A percentile compares a stretch with the other conserved stretches of the same genome.
Evolutionary conservation across 768 basidiomycete genomes (phyloP).

Genomic region (Pleurotus salmoneostramineus): DNA sequence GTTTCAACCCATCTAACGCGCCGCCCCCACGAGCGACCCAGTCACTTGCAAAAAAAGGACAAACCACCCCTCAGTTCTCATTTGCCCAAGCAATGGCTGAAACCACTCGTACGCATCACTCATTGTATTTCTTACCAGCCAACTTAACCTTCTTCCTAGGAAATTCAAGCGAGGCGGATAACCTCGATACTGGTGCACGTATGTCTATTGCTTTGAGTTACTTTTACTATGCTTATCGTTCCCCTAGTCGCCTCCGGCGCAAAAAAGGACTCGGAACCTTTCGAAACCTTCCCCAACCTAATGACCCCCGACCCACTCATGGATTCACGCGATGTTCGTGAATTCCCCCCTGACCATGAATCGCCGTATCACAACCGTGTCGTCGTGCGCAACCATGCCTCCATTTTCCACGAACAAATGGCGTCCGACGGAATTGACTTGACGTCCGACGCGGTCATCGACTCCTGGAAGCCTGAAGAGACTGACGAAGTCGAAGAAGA

Average conservation of each 20-base stretch:
- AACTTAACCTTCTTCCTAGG: not conserved
- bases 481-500: conserved; percentile 28
- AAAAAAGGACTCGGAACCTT: conserved; percentile 7
- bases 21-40: not conserved
- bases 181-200: conserved; percentile 3
- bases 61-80: not conserved
- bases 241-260: conserved; percentile 3
- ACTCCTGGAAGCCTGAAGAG: conserved; percentile 14
- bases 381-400: conserved; percentile 67
- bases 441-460: conserved; percentile 16
- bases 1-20: not conserved
- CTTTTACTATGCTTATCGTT: not conserved
- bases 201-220: not conserved
- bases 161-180: conserved; percentile 1
- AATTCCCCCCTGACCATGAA: conserved; percentile 48
- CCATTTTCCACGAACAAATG: conserved; percentile 50
- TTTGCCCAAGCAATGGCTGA: conserved; percentile 5
- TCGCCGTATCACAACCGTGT: conserved; percentile 58
- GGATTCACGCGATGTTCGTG: conserved; percentile 53
- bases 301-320: conserved; percentile 59
- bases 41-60: not conserved
- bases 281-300: conserved; percentile 48
- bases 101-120: not conserved
- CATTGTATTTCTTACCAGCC: not conserved
- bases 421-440: conserved; percentile 28